Percentiles rank a stretch among this genome's conserved stretches.
phyloP scores from a whole-genome alignment of 306 rosid genomes.

The Myrica gale region DNA sequence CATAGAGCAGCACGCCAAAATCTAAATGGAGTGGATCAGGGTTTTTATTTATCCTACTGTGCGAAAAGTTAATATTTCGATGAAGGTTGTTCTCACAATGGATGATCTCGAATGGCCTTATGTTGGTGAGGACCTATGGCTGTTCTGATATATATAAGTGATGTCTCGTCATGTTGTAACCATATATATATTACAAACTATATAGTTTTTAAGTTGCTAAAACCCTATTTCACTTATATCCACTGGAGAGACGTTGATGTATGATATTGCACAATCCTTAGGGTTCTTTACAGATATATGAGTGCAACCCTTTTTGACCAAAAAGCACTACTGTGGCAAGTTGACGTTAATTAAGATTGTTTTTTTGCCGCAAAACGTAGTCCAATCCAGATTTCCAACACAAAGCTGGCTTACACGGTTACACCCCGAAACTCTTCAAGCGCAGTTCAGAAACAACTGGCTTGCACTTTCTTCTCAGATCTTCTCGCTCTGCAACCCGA shows the following conservation, averaged over 20 bases:
- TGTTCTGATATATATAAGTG: not conserved
- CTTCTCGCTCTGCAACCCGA: not conserved
- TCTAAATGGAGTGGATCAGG: not conserved
- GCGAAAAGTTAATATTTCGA: not conserved
- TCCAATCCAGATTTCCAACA: constrained; percentile 47
- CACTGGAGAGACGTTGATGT: constrained; percentile 1
- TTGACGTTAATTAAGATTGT: constrained; percentile 26
- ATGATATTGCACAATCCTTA: not conserved
- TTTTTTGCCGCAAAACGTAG: constrained; percentile 27
- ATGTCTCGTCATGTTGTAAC: constrained; percentile 2
- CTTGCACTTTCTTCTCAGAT: constrained; percentile 37
- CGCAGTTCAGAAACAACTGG: constrained; percentile 57
- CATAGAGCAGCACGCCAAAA: no score
- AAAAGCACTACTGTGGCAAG: constrained; percentile 14
- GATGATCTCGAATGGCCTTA: not conserved
- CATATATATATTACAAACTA: not conserved
- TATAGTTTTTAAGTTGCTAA: not conserved
- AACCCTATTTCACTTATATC: not conserved
- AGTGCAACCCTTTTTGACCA: not conserved
- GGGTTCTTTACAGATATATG: not conserved
- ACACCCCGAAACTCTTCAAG: constrained; percentile 32
- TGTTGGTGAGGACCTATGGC: not conserved
- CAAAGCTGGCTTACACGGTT: constrained; percentile 50
- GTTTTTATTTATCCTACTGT: not conserved
- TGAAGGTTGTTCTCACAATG: not conserved